Evolutionary conservation across 306 rosid genomes (phyloP).

Genomic region (Purshia tridentata): DNA sequence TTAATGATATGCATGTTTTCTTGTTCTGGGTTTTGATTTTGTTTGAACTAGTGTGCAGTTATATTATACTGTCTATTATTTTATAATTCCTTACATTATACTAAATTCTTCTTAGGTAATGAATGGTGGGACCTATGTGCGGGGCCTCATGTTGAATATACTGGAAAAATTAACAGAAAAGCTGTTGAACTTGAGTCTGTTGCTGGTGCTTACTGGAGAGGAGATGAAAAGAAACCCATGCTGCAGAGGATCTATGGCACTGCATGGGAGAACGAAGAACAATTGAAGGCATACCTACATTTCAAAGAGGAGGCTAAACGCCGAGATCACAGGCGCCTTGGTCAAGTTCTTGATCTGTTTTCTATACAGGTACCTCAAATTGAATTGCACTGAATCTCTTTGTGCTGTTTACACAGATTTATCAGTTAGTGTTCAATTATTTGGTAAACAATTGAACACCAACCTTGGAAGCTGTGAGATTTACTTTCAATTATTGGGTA

Average conservation of each 20-base stretch:
- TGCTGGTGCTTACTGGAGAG: constrained; percentile 99
- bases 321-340: constrained; percentile 92
- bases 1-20: not conserved
- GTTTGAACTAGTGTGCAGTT: not conserved
- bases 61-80: not conserved
- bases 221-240: constrained; percentile 92
- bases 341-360: constrained; percentile 94
- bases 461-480: too few species aligned
- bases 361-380: constrained; percentile 72
- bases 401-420: constrained; percentile 20
- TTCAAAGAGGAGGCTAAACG: constrained; percentile 98
- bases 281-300: constrained; percentile 80
- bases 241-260: constrained; percentile 96
- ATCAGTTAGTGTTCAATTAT: too few species aligned
- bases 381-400: constrained; percentile 12
- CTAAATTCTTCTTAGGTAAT: constrained; percentile 46
- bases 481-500: constrained; percentile 5
- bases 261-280: constrained; percentile 96
- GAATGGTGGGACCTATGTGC: constrained; percentile 99
- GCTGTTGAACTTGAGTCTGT: constrained; percentile 97
- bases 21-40: not conserved
- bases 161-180: constrained; percentile 83
- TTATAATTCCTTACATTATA: not conserved
- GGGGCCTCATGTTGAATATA: constrained; percentile 93
- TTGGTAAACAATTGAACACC: too few species aligned